Evolutionary conservation across 2,329 filamentous ascomycete genomes (phyloP), one percentile per base, ranked within the genome.

Genomic region (Colletotrichum spinosum): DNA sequence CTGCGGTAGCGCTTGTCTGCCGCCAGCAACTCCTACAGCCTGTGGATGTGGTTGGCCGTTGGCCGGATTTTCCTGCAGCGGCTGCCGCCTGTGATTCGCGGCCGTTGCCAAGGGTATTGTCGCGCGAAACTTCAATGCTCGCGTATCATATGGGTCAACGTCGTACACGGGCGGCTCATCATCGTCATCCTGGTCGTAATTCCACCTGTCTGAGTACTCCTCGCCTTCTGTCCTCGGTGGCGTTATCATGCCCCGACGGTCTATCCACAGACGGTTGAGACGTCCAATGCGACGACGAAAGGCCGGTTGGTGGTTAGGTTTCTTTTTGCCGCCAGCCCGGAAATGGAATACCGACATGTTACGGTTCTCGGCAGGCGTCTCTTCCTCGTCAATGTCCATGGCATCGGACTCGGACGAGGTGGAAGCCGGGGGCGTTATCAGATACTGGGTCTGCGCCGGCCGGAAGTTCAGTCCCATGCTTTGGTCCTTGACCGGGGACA

Each of bases 261-360:
- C 96, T 70, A 98, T 93, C 86, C 94, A 93, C 70, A 97, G 78
- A 44, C 95, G 89, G 68, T 94, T 93, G 68, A 94, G 85, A 70
- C 95, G 91, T 58, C 95, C 95, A 60, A 94, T 89, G 65, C 96
- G 90, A 69, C 94, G 89, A 70, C 95, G 89, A 82, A 92, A 97
- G 13, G 90, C 90, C 59, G 91, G 90, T 61, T 82, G 73, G 69
- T 79, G 71, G 69, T 75, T 73, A 72, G 76, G 76, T 38, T 75
- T 71, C 60, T 82, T 79, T 37, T 79, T 77, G 44, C 75, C 73
- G 4, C 79, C 76, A 6, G 80, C 83, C 54, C 76, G 79, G 72
- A 86, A 86, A 58, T 81, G 80, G 72, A 83, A 80, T 38, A 83
- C 74, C 2, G 81, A 74, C 34, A 67, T 55, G 39, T 61, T 62